phyloP scores from a whole-genome alignment of 2,329 filamentous ascomycete species.

The Albophoma yamanashiensis region DNA sequence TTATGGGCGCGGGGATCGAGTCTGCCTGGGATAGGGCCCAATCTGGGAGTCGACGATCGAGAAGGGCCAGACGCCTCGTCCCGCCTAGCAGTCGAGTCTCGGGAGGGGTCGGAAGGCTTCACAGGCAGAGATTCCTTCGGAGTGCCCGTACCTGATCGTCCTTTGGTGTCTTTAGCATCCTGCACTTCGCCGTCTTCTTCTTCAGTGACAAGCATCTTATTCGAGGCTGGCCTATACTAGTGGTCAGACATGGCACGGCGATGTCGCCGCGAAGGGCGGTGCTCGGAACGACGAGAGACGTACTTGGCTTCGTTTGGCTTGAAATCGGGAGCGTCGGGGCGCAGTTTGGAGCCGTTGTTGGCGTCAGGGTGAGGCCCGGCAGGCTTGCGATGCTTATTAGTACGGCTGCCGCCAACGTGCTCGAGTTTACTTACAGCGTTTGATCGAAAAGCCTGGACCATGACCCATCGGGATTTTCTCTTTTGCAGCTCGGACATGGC shows the following conservation, averaged over 20 bases:
- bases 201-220: conserved; percentile 26
- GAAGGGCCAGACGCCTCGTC: conserved; percentile 11
- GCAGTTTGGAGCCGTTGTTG: conserved; percentile 32
- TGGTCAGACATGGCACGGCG: conserved; percentile 1
- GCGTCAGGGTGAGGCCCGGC: conserved; percentile 16
- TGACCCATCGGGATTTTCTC: conserved; percentile 57
- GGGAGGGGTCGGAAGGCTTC: conserved; percentile 15
- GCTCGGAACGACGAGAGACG: conserved; percentile 9
- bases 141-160: conserved; percentile 1
- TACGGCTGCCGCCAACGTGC: not conserved
- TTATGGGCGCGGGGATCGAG: conserved; percentile 20
- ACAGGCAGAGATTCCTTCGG: conserved; percentile 23
- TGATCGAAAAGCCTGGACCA: conserved; percentile 62
- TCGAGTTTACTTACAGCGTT: conserved; percentile 39
- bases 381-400: conserved; percentile 9
- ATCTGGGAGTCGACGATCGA: conserved; percentile 17
- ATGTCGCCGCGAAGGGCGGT: not conserved
- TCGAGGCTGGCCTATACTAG: conserved; percentile 7
- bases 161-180: conserved; percentile 34
- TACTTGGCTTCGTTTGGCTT: conserved; percentile 39
- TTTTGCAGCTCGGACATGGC: conserved; percentile 60
- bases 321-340: conserved; percentile 53
- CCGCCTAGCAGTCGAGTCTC: conserved; percentile 14
- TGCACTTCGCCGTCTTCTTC: conserved; percentile 67
- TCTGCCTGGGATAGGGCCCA: conserved; percentile 12